A percentile compares a stretch with the other conserved stretches of the same genome.
These are phyloP conservation scores for Hura crepitans DNA, from an alignment of 441 rosid genomes.

Conservation along the genomic window DNA sequence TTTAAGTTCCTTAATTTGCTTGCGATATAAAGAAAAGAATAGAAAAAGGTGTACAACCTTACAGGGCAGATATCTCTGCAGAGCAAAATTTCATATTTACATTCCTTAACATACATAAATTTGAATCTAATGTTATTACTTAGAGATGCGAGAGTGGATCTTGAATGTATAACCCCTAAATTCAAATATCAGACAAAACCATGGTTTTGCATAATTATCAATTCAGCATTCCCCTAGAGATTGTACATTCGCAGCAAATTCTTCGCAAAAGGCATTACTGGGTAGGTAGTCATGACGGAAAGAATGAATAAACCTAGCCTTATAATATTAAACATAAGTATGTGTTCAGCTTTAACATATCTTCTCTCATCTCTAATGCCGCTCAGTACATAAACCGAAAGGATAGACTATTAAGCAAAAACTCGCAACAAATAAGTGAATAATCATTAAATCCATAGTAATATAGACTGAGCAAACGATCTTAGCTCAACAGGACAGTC, in stretches of 20 bases:
- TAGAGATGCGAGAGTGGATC: not conserved
- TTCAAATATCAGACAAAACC: not conserved
- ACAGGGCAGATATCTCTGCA: not conserved
- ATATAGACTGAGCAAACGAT: not conserved
- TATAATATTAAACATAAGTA: not conserved
- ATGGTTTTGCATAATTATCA: not conserved
- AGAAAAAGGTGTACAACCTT: not conserved
- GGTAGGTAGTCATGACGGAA: not conserved
- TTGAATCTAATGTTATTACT: not conserved
- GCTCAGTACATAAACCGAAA: not conserved
- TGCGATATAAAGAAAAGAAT: not conserved
- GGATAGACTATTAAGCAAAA: not conserved
- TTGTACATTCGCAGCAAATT: not conserved
- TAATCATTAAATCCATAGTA: not conserved
- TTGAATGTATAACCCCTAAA: not conserved
- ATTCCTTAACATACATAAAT: not conserved
- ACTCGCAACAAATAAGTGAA: not conserved
- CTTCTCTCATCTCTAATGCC: not conserved
- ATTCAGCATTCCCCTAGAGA: not conserved
- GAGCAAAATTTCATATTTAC: not conserved
- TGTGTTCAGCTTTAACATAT: not conserved
- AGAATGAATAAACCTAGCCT: not conserved
- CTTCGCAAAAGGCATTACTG: not conserved
- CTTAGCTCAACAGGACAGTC: not conserved
- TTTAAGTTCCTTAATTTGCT: not conserved